Percentiles rank a stretch among this genome's conserved stretches.
Evolutionary conservation across 176 grass and related monocot genomes (phyloP).

Genomic region (Oryza meyeriana): DNA sequence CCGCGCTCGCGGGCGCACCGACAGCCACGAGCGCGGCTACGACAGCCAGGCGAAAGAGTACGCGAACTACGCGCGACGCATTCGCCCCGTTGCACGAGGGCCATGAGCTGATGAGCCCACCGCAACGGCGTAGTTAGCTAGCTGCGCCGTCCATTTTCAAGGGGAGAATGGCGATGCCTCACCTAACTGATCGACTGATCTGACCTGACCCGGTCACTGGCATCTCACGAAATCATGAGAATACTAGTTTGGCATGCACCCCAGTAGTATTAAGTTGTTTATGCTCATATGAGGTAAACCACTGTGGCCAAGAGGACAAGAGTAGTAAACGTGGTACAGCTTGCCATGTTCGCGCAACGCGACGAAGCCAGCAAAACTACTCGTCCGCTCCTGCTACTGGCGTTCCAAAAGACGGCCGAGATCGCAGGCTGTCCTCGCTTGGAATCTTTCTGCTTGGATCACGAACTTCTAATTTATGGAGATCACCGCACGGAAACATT

Average conservation of each 20-base stretch:
- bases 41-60: background rate
- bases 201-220: background rate
- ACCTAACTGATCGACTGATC: slow-evolving; percentile 20
- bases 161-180: slow-evolving; percentile 35
- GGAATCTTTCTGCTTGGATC: slow-evolving; percentile 18
- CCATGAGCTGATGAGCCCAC: background rate
- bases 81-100: slow-evolving; percentile 15
- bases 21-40: too few species aligned
- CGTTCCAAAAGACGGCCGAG: background rate
- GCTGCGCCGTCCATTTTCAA: slow-evolving; percentile 21
- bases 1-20: slow-evolving; percentile 1
- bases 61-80: background rate
- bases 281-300: slow-evolving; percentile 1
- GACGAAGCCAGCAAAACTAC: background rate
- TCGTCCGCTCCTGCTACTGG: background rate
- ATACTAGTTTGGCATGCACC: background rate
- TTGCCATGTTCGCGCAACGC: slow-evolving; percentile 1
- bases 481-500: slow-evolving; percentile 1
- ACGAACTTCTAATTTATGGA: background rate
- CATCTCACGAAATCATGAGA: background rate
- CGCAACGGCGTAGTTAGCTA: background rate
- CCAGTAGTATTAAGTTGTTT: background rate
- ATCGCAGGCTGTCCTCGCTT: background rate
- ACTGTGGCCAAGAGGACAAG: too few species aligned
- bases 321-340: background rate